Conservation (phyloP, 2,329 filamentous ascomycete genomes). For the Fusarium globosum region DNA sequence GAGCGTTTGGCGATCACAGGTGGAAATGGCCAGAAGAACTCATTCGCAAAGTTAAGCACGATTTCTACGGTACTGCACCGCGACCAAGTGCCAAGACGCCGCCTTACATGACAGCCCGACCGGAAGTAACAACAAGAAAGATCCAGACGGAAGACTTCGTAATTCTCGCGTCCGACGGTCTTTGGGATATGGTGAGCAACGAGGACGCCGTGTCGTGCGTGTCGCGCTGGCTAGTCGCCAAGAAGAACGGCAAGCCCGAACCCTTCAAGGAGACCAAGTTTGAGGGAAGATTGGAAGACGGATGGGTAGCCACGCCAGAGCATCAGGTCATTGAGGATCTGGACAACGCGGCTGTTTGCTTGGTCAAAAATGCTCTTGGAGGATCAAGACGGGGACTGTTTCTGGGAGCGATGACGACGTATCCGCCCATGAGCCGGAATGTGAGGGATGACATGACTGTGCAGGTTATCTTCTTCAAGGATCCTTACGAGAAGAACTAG, state of each 20-base stretch:
- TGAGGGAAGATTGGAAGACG: slow-evolving; percentile 34
- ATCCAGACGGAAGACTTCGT: slow-evolving; percentile 66
- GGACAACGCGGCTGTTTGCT: slow-evolving; percentile 82
- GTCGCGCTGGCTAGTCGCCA: slow-evolving; percentile 60
- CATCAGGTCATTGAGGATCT: slow-evolving; percentile 79
- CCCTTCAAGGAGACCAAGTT: slow-evolving; percentile 33
- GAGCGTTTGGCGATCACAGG: slow-evolving; percentile 75
- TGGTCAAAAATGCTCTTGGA: slow-evolving; percentile 83
- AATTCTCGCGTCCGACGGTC: slow-evolving; percentile 73
- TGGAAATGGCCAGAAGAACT: slow-evolving; percentile 73
- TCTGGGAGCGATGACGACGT: slow-evolving; percentile 76
- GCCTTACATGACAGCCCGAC: slow-evolving; percentile 75
- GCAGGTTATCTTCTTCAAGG: slow-evolving; percentile 77
- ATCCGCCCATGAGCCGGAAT: slow-evolving; percentile 73
- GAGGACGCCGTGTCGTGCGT: slow-evolving; percentile 69
- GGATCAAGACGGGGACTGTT: slow-evolving; percentile 80
- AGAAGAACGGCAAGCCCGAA: slow-evolving; percentile 42
- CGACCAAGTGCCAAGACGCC: slow-evolving; percentile 62
- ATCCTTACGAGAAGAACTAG: slow-evolving; percentile 70
- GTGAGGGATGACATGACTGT: slow-evolving; percentile 83
- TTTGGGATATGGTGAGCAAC: slow-evolving; percentile 71
- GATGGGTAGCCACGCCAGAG: slow-evolving; percentile 50
- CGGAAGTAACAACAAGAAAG: slow-evolving; percentile 68
- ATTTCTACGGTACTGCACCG: slow-evolving; percentile 60
- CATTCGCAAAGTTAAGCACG: slow-evolving; percentile 49